Percentiles rank a stretch among this genome's conserved stretches.
phyloP scores from a whole-genome alignment of 768 basidiomycete species.

The Kwoniella dendrophila region DNA sequence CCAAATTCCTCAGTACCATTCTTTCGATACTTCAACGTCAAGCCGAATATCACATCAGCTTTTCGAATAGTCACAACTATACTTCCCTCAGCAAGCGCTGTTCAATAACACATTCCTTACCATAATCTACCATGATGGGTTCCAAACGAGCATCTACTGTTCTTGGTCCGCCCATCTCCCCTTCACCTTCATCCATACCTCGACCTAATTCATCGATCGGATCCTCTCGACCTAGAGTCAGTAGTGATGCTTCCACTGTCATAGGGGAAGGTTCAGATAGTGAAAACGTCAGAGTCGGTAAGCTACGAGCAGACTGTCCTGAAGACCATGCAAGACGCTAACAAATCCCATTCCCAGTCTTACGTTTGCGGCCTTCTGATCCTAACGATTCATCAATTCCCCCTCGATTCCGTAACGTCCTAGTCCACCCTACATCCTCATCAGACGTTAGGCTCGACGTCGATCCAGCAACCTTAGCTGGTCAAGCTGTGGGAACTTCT shows the following conservation, averaged over 20 bases:
- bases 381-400: conserved; percentile 86
- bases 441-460: conserved; percentile 84
- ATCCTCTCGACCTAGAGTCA: conserved; percentile 2
- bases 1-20: too few relatives aligned
- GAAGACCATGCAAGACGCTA: neutral
- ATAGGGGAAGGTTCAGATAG: conserved; percentile 19
- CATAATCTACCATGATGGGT: conserved; percentile 1
- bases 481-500: conserved; percentile 22
- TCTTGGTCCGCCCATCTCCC: conserved; percentile 17
- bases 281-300: conserved; percentile 46
- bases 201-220: conserved; percentile 28
- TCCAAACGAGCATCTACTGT: conserved; percentile 10
- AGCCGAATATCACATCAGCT: too few relatives aligned
- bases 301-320: neutral
- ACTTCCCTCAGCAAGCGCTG: too few relatives aligned
- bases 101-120: too few relatives aligned
- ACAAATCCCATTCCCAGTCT: conserved; percentile 59
- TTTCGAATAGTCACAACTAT: too few relatives aligned
- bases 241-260: conserved; percentile 9
- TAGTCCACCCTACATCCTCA: conserved; percentile 74
- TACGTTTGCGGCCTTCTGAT: conserved; percentile 87
- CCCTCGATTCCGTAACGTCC: conserved; percentile 86
- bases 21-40: too few relatives aligned
- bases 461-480: conserved; percentile 45
- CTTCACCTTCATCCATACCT: conserved; percentile 29